Evolutionary conservation across 208 protist species (phyloP), one percentile per base, ranked within the genome.

Genomic region (Entamoeba histolytica): DNA sequence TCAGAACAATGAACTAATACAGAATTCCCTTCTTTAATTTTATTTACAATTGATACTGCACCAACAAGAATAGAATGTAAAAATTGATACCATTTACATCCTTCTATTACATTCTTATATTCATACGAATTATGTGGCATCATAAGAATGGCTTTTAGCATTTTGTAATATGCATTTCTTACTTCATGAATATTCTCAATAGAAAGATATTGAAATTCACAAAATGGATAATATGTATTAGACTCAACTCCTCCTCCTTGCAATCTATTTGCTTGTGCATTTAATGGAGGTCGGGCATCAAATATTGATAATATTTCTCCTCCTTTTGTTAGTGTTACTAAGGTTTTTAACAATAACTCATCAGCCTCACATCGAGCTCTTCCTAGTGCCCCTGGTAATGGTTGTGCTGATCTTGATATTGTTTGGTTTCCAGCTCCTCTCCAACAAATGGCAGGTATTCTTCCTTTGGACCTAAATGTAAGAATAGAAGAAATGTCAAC

Each of bases 1-100:
- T 99, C 98, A 55, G 95, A 95, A 93, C 96, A 97, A 69, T 97
- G 96, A 4, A 97, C 93, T 8, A 97, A 23, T 6, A 95, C 95
- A n/a, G 93, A 94, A 49, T 50, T 49, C 44, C 49, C 91, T 49
- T 92, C n/a, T n/a, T 93, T 49, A 14, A 96, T 49, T 28, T 92
- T 55, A 4, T 94, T 0, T 19, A 91, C 91, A 6, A 93, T 91
- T 39, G 92, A 12, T 0, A 31, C 87, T 1, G 92, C 39, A 3
- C 49, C 92, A 12, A 23, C 14, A 0, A 97, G 19, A 1, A 97
- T 92, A 0, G 93, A 31, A 44, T 94, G 93, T 0, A 95, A 35
- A 28, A 96, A 94, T 7, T 94, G 15, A 19, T 95, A 91, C 96
- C 96, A 96, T 39, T 49, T 49, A 49, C 17, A 92, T 19, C 17